Base-by-base conservation (phyloP, 768 basidiomycete species). In the Podaxis pistillaris region DNA sequence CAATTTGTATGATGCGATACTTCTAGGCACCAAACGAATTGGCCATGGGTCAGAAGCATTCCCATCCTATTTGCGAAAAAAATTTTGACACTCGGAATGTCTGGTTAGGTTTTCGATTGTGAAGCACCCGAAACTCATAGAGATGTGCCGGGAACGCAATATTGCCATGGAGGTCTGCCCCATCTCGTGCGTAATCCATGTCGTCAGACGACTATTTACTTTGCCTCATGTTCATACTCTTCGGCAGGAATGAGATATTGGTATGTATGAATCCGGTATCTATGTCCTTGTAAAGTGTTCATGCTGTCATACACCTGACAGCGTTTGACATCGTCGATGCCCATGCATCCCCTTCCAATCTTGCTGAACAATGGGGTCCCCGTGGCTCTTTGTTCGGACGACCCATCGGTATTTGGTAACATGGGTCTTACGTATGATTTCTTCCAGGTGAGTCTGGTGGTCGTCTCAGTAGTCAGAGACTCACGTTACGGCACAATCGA, bases 361-460 rank as follows among this genome's bases (percentile, higher is more conserved):
- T 68, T 91, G 40, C 70, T 93, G 54, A 92, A 89, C 70, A 79
- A 90, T 63, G 89, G 90, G 1, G 80, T 92, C 7, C 86, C 87
- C 2, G 86, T 93, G 6, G 85, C 83, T 0, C 78, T 93, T 2
- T 84, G 81, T 68, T 90, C 87, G 5, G 91, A 93, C 67, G 91
- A 93, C 67, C 91, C 91, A 3, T 78, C 89, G 0, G 79, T 87
- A 24, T 93, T 93, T 67, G 88, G 89, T 13, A 90, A 89, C 66
- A 86, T 88, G 83, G 90, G 90, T 0, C 77, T 93, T 4, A 86
- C 88, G 0, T 93, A 83, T 69, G 91, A 93, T 72, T 92, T 86
- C 71, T 93, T 82, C 72, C 91, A 92, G 78, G 89, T 86, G 65
- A 63, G 69, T 22, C 33, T 1, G 30, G 37, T 37, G 40, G 51